Conservation (phyloP, 106 monocot species). For the Acorus calamus region DNA sequence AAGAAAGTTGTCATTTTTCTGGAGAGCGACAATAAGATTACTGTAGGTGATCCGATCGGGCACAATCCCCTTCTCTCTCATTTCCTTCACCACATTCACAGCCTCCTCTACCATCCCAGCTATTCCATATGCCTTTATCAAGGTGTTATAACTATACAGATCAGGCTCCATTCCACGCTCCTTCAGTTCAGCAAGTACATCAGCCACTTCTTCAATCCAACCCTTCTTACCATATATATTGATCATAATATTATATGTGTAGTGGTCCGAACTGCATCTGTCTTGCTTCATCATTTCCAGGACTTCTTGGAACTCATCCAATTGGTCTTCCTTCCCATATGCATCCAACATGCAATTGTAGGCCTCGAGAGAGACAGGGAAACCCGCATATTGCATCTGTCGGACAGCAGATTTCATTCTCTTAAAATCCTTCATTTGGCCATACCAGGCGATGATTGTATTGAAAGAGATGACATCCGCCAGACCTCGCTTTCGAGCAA, state of each 20-base stretch:
- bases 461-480: constrained; percentile 84
- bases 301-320: constrained; percentile 65
- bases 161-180: constrained; percentile 67
- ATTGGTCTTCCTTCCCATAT: constrained; percentile 62
- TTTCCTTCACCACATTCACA: constrained; percentile 56
- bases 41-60: constrained; percentile 70
- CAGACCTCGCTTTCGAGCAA: constrained; percentile 63
- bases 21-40: constrained; percentile 64
- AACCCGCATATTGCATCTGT: constrained; percentile 61
- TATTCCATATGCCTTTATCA: constrained; percentile 93
- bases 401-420: constrained; percentile 47
- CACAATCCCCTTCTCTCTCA: constrained; percentile 57
- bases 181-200: constrained; percentile 57
- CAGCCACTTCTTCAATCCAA: constrained; percentile 81
- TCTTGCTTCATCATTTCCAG: constrained; percentile 65
- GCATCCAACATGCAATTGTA: constrained; percentile 88
- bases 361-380: constrained; percentile 68
- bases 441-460: constrained; percentile 79
- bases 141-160: constrained; percentile 77
- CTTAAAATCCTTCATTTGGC: constrained; percentile 42
- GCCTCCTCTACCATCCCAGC: constrained; percentile 94
- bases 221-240: constrained; percentile 95
- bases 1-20: constrained; percentile 78
- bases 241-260: constrained; percentile 93
- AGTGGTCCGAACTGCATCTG: constrained; percentile 72